phyloP scores from a whole-genome alignment of 805 yeast genomes.

The Ogataea nitratoaversa region DNA sequence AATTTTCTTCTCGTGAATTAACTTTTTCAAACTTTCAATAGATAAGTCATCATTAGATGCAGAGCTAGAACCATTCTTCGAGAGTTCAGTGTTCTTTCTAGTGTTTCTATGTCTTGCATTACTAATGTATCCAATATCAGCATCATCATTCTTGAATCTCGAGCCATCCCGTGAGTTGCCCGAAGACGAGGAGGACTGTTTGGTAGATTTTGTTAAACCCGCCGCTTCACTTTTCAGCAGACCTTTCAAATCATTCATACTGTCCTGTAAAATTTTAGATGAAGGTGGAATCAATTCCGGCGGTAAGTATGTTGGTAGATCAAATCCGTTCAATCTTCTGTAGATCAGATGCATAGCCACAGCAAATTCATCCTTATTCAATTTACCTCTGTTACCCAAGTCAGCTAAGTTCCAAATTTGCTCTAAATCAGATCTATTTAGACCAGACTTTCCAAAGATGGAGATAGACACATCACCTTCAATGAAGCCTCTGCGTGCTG shows the following conservation, averaged over 20 bases:
- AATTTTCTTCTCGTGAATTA: slow-evolving; percentile 68
- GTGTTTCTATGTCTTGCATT: slow-evolving; percentile 52
- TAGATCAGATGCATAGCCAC: slow-evolving; percentile 97
- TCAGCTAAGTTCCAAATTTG: slow-evolving; percentile 89
- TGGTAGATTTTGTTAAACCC: slow-evolving; percentile 20
- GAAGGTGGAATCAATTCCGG: slow-evolving; percentile 90
- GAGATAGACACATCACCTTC: slow-evolving; percentile 80
- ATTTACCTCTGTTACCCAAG: slow-evolving; percentile 72
- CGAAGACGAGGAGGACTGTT: slow-evolving; percentile 25
- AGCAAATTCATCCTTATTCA: slow-evolving; percentile 87
- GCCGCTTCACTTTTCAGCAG: slow-evolving; percentile 42
- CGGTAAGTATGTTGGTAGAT: slow-evolving; percentile 78
- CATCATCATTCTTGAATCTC: slow-evolving; percentile 72
- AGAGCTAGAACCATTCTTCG: slow-evolving; percentile 1
- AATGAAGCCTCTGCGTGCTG: slow-evolving; percentile 58
- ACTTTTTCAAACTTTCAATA: slow-evolving; percentile 54
- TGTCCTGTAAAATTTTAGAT: slow-evolving; percentile 65
- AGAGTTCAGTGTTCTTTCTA: slow-evolving; percentile 27
- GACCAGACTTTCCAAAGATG: slow-evolving; percentile 87
- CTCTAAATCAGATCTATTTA: slow-evolving; percentile 80
- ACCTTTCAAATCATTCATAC: slow-evolving; percentile 66
- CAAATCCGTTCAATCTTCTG: slow-evolving; percentile 81
- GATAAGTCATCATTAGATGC: slow-evolving; percentile 33
- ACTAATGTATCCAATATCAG: slow-evolving; percentile 55
- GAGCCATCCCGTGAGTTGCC: slow-evolving; percentile 43